Percentiles rank a stretch among this genome's conserved stretches.
Conservation (phyloP, 495 filamentous ascomycete species). For the Penicillium arizonense region DNA sequence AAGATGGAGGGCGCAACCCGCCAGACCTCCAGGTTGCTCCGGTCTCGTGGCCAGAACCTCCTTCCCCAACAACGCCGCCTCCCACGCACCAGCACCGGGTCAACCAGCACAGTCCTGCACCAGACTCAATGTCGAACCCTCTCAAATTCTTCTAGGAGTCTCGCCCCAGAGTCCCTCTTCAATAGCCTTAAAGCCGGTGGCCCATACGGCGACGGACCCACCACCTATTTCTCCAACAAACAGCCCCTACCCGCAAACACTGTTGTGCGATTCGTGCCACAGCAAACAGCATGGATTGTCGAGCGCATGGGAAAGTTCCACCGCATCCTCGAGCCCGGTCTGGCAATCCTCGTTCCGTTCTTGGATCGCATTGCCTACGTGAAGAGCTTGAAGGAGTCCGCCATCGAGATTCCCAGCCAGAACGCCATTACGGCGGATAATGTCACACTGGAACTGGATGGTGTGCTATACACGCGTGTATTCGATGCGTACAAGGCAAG, state of each 20-base stretch:
- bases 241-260: conserved; percentile 83
- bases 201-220: conserved; percentile 22
- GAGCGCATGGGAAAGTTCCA: conserved; percentile 98
- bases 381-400: conserved; percentile 92
- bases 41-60: conserved; percentile 24
- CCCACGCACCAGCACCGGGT: conserved; percentile 15
- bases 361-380: conserved; percentile 97
- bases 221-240: conserved; percentile 59
- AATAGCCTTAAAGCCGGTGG: conserved; percentile 20
- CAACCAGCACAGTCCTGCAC: conserved; percentile 13
- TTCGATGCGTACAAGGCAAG: conserved; percentile 98
- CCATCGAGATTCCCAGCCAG: conserved; percentile 94
- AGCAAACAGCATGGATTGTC: conserved; percentile 99
- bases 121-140: conserved; percentile 32
- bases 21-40: conserved; percentile 37
- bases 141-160: conserved; percentile 29
- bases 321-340: conserved; percentile 84
- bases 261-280: conserved; percentile 92
- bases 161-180: conserved; percentile 37
- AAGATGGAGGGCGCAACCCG: conserved; percentile 45
- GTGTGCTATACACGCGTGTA: conserved; percentile 89
- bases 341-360: conserved; percentile 87
- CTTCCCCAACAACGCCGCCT: conserved; percentile 23
- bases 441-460: conserved; percentile 93
- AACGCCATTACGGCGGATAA: conserved; percentile 98